Percentiles rank a stretch among this genome's conserved stretches.
phyloP scores from a whole-genome alignment of 129 eudicot species.

The Tagetes patula region DNA sequence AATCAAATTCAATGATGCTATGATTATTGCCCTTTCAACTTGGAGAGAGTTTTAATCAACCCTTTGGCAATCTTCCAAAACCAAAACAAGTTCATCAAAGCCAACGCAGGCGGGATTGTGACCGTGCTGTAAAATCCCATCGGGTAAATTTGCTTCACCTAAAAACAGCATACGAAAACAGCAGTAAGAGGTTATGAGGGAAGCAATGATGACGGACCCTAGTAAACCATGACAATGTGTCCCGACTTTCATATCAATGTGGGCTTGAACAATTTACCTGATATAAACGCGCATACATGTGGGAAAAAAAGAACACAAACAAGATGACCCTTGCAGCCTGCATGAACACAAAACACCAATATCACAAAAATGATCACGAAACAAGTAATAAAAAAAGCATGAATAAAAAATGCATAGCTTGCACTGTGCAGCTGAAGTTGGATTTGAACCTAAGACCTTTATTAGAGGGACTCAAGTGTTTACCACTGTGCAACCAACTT shows the following conservation, averaged over 20 bases:
- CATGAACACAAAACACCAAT: not conserved
- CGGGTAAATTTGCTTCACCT: conserved; percentile 54
- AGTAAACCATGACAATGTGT: not conserved
- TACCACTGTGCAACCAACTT: too few species aligned
- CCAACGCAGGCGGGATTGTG: conserved; percentile 43
- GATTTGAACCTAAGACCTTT: too few species aligned
- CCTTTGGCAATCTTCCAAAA: conserved; percentile 84
- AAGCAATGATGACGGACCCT: not conserved
- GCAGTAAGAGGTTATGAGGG: not conserved
- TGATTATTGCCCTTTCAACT: conserved; percentile 33
- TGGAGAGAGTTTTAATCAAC: conserved; percentile 58
- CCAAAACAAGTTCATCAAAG: conserved; percentile 75
- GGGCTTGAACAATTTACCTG: conserved; percentile 36
- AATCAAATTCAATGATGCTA: conserved; percentile 37
- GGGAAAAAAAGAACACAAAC: conserved; percentile 58
- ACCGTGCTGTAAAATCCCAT: conserved; percentile 56
- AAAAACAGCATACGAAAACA: conserved; percentile 19
- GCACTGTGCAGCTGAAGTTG: too few species aligned
- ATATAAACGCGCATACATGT: conserved; percentile 59
- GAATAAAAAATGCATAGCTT: not conserved
- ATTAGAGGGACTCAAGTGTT: too few species aligned
- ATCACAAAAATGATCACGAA: not conserved
- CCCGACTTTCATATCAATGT: not conserved
- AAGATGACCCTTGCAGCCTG: conserved; percentile 63
- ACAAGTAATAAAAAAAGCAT: not conserved